Evolutionary conservation across 345 rosid species (phyloP).

Genomic region (Lepidium aucheri): DNA sequence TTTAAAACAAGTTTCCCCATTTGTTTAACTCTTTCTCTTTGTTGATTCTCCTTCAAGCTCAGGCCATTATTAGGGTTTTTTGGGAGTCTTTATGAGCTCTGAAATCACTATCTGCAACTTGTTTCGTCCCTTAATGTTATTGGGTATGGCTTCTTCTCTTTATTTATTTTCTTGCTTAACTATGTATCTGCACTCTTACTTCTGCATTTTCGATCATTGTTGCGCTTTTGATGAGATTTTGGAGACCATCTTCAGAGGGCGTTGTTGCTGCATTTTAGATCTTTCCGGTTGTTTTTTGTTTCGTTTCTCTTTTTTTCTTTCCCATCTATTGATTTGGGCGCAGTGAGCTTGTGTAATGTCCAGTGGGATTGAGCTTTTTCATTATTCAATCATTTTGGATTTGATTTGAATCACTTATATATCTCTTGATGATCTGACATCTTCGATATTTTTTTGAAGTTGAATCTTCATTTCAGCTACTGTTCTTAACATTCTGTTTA

Average conservation of each 20-base stretch:
- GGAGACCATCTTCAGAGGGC: too few species aligned
- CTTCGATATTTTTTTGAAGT: not conserved
- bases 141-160: not conserved
- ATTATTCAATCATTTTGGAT: not conserved
- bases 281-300: too few species aligned
- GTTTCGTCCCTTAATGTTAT: not conserved
- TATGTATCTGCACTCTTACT: too few species aligned
- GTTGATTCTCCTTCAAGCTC: conserved; percentile 20
- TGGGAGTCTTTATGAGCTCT: not conserved
- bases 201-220: too few species aligned
- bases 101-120: not conserved
- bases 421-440: not conserved
- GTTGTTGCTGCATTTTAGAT: too few species aligned
- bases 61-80: conserved; percentile 1
- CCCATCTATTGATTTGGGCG: not conserved
- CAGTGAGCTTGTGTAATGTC: not conserved
- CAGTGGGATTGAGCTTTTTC: not conserved
- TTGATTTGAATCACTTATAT: not conserved
- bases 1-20: not conserved
- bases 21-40: not conserved
- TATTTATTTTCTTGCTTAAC: not conserved
- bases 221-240: too few species aligned
- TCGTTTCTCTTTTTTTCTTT: too few species aligned
- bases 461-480: not conserved
- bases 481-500: not conserved